Evolutionary conservation across 768 basidiomycete species (phyloP).

Genomic region (Leccinum sublutescens): DNA sequence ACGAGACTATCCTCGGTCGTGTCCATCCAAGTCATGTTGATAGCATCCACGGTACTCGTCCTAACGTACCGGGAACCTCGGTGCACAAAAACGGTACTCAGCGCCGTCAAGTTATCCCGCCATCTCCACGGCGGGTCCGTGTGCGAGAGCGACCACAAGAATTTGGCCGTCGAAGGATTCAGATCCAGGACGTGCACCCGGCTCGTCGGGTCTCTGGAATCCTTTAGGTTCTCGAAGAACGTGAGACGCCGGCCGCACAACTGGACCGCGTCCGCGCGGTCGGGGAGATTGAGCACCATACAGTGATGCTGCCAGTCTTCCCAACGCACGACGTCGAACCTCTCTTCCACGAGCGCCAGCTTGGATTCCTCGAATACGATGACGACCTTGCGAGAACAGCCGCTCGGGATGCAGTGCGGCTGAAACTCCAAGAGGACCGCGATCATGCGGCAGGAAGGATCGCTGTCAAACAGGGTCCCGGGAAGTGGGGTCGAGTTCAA

Average conservation of each 20-base stretch:
- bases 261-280: conserved; percentile 29
- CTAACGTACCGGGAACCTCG: conserved; percentile 27
- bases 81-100: conserved; percentile 31
- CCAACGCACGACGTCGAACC: conserved; percentile 51
- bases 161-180: conserved; percentile 27
- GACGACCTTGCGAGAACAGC: conserved; percentile 42
- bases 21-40: conserved; percentile 48
- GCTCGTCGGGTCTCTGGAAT: conserved; percentile 17
- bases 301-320: conserved; percentile 48
- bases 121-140: conserved; percentile 32
- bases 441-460: conserved; percentile 50
- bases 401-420: conserved; percentile 34
- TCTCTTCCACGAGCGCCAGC: conserved; percentile 42
- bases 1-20: conserved; percentile 63
- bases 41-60: conserved; percentile 43
- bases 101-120: conserved; percentile 23
- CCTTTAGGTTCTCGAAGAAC: conserved; percentile 31
- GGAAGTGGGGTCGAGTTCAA: conserved; percentile 37
- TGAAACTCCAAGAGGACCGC: conserved; percentile 44
- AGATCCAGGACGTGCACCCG: conserved; percentile 32
- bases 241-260: conserved; percentile 31
- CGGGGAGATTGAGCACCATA: conserved; percentile 34
- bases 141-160: conserved; percentile 26
- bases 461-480: conserved; percentile 55
- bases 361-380: conserved; percentile 55